Evolutionary conservation across 495 filamentous ascomycete genomes (phyloP), one percentile per base, ranked within the genome.

Genomic region (Podospora fimiseda): DNA sequence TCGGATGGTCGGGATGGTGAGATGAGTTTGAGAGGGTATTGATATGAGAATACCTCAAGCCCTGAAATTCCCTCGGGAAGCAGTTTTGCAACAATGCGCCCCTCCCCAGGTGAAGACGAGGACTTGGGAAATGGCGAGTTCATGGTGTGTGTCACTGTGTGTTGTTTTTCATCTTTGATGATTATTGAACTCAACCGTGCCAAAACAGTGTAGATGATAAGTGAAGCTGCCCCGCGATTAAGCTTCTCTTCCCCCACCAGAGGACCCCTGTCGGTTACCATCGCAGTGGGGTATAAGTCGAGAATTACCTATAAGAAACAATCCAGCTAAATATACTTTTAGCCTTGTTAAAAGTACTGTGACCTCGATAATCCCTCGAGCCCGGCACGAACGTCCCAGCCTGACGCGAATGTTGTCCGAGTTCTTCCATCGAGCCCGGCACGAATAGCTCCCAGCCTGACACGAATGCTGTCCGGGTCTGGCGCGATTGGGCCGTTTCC

Each of bases 11-110:
- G 68, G 23, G 75, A 71, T 8, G 84, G 79, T 5, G 90, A 83
- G 62, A 98, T 84, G 30, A 98, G 84, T 66, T 98, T 98, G 30
- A 98, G 80, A 9, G 93, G 93, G 63, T 96, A 98, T 66, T 93
- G 87, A 70, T 91, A 97, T 33, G 81, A 83, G 52, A 96, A 78
- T 19, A 77, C 80, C 44, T 83, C 81, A 16, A 96, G 80, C 15
- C 84, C 80, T 0, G 89, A 86, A 37, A 79, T 80, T 5, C 78
- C 72, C 13, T 88, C 84, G 15, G 90, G 87, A 9, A 87, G 79
- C 8, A 90, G 74, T 8, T 80, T 79, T 23, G 89, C 81, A 39
- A 86, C 74, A 60, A 96, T 86, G 51, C 73, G 76, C 48, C 93
- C 93, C 50, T 88, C 75, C 18, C 93, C 93, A 4, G 90, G 79